These are phyloP conservation scores for Penicillium paradoxum DNA, from an alignment of 495 filamentous ascomycete genomes.

Conservation along the genomic window DNA sequence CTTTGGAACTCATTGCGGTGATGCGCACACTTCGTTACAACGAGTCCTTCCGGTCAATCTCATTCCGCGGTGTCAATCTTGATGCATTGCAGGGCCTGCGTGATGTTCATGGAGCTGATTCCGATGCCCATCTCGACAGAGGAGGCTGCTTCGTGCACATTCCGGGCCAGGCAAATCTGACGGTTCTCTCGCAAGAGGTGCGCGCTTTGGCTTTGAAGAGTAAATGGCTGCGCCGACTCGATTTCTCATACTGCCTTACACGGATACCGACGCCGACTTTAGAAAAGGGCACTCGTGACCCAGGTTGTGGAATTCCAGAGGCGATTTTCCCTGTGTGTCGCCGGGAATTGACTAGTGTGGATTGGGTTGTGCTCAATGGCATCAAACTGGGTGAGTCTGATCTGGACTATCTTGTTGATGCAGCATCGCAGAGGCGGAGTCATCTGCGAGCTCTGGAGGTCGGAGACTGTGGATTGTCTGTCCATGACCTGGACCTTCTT, in stretches of 20 bases:
- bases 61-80: constrained; percentile 71
- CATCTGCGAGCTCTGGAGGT: constrained; percentile 79
- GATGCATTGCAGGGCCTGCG: constrained; percentile 57
- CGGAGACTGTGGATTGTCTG: constrained; percentile 66
- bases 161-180: constrained; percentile 53
- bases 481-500: constrained; percentile 42
- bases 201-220: constrained; percentile 67
- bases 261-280: constrained; percentile 45
- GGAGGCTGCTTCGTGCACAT: constrained; percentile 53
- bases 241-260: constrained; percentile 57
- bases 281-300: constrained; percentile 52
- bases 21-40: constrained; percentile 88
- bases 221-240: constrained; percentile 55
- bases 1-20: constrained; percentile 75
- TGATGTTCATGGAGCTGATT: constrained; percentile 59
- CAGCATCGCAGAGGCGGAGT: constrained; percentile 57
- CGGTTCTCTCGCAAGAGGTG: constrained; percentile 67
- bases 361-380: constrained; percentile 75
- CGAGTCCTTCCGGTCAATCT: constrained; percentile 80
- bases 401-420: constrained; percentile 66
- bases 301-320: constrained; percentile 73
- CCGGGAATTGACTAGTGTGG: constrained; percentile 67
- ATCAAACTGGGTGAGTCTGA: constrained; percentile 81
- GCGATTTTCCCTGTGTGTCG: constrained; percentile 74
- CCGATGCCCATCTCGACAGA: constrained; percentile 55